Evolutionary conservation across 1,284 basidiomycete species (phyloP), one percentile per base, ranked within the genome.

Genomic region (Tylopilus sp.): DNA sequence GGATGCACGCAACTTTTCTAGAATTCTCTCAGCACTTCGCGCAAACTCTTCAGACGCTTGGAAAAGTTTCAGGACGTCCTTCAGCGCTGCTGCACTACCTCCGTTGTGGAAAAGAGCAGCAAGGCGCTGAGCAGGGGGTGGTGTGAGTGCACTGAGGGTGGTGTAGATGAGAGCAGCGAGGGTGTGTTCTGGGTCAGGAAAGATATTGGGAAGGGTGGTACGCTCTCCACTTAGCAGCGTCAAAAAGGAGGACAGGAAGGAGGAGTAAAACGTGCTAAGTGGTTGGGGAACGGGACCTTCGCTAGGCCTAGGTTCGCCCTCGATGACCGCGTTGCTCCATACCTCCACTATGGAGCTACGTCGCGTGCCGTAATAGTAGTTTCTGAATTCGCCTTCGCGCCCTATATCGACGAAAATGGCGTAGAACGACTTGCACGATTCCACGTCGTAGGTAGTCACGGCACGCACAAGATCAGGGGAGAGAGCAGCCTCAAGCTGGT

Each of bases 321-420:
- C 76, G 31, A 89, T 63, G 1, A 63, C 60, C 1, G 76, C 75
- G 25, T 73, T 73, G 54, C 79, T 74, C 94, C 94, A 97, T 45
- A 77, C 60, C 15, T 81, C 70, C 36, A 89, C 73, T 12, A 96
- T 65, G 6, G 73, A 60, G 11, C 78, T 73, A 44, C 89, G 75
- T 39, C 91, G 76, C 4, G 89, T 86, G 7, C 89, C 90, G 65
- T 93, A 91, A 72, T 97, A 97, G 65, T 95, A 96, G 61, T 89
- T 88, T 54, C 89, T 79, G 66, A 95, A 97, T 68, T 97, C 94
- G 11, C 81, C 76, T 64, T 92, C 92, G 38, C 94, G 78, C 60
- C 95, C 89, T 53, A 97, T 97, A 61, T 89, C 82, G 52, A 80
- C 79, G 68, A 97, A 97, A 44, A 97, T 92, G 19, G 78, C 74